Percentiles rank a stretch among this genome's conserved stretches.
Evolutionary conservation across 306 rosid species (phyloP).

Genomic region (Prunus campanulata): DNA sequence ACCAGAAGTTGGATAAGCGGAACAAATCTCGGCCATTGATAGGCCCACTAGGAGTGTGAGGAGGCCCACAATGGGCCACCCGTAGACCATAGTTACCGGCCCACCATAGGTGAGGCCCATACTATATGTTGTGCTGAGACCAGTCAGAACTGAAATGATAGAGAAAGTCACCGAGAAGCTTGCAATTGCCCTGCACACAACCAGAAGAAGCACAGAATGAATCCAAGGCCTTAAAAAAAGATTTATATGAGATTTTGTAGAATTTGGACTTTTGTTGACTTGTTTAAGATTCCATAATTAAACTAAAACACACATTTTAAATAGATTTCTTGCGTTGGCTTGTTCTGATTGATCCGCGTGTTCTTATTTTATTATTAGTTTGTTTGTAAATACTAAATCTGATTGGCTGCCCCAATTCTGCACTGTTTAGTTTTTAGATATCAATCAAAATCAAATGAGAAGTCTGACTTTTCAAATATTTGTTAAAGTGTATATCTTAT

Average conservation of each 20-base stretch:
- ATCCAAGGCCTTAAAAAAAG: background rate
- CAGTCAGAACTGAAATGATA: conserved; percentile 38
- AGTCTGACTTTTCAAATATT: background rate
- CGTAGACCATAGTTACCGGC: conserved; percentile 37
- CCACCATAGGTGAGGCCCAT: conserved; percentile 39
- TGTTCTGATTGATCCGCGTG: too few relatives aligned
- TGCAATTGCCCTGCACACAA: conserved; percentile 28
- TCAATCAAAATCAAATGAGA: too few relatives aligned
- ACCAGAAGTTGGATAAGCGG: conserved; percentile 48
- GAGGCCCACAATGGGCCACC: conserved; percentile 40
- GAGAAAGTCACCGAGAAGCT: conserved; percentile 46
- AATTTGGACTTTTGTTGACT: background rate
- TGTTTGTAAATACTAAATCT: too few relatives aligned
- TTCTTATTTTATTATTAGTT: too few relatives aligned
- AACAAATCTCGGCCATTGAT: conserved; percentile 49
- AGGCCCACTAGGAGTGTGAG: conserved; percentile 36
- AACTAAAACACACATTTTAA: too few relatives aligned
- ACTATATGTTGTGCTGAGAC: conserved; percentile 34
- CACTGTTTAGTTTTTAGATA: too few relatives aligned
- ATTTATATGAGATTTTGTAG: background rate
- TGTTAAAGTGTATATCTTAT: background rate
- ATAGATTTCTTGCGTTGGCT: too few relatives aligned
- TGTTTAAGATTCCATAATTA: background rate
- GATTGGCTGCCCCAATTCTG: too few relatives aligned
- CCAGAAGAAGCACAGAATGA: too few relatives aligned